phyloP scores from a whole-genome alignment of 139 green algal species.

The Ettlia oleoabundans region DNA sequence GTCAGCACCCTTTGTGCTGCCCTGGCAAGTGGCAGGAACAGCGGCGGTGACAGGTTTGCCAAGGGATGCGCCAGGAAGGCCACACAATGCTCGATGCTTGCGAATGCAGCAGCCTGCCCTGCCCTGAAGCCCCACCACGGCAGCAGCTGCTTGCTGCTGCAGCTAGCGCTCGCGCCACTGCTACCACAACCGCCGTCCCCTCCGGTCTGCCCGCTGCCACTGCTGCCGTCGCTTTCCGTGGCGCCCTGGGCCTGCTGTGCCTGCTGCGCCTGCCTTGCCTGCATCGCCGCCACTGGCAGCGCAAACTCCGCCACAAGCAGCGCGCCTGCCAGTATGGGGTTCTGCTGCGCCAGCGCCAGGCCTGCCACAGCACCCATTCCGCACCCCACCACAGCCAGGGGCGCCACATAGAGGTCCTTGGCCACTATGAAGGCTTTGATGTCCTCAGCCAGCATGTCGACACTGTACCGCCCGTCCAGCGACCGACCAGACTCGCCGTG shows the following conservation, averaged over 20 bases:
- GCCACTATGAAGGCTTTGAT: slow-evolving; percentile 53
- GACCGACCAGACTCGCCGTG: slow-evolving; percentile 24
- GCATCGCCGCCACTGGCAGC: background rate
- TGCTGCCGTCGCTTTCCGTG: background rate
- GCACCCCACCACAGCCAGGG: slow-evolving; percentile 50
- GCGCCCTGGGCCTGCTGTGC: background rate
- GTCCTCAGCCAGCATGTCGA: slow-evolving; percentile 41
- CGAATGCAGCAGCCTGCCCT: slow-evolving; percentile 25
- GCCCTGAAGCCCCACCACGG: slow-evolving; percentile 33
- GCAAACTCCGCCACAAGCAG: slow-evolving; percentile 37
- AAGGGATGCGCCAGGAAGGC: slow-evolving; percentile 34
- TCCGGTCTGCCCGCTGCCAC: background rate
- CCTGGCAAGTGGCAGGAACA: background rate
- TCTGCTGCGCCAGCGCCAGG: slow-evolving; percentile 29
- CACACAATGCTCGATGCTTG: slow-evolving; percentile 14
- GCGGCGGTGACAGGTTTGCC: slow-evolving; percentile 3
- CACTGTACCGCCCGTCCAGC: background rate
- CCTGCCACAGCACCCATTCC: slow-evolving; percentile 47
- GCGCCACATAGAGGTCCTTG: slow-evolving; percentile 54
- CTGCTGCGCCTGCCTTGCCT: background rate
- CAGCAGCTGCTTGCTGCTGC: slow-evolving; percentile 33
- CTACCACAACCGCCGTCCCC: background rate
- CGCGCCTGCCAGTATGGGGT: slow-evolving; percentile 33
- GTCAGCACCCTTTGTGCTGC: background rate
- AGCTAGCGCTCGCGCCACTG: too few relatives aligned